These are phyloP conservation scores for Fusarium temperatum DNA, from an alignment of 2,329 filamentous ascomycete genomes.

Conservation along the genomic window DNA sequence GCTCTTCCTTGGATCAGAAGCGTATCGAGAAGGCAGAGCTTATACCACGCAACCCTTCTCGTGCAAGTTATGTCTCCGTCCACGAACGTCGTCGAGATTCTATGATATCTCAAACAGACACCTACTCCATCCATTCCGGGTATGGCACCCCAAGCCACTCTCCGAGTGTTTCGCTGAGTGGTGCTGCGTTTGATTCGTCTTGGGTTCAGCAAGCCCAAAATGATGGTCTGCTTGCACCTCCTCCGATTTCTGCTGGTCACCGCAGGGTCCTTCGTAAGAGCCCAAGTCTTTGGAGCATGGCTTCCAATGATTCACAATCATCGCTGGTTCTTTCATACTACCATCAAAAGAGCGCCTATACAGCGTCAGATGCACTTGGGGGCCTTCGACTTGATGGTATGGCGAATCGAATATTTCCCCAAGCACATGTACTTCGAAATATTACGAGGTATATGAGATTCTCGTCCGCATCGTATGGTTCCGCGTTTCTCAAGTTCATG, in stretches of 20 bases:
- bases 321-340: slow-evolving; percentile 62
- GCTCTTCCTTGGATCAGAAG: slow-evolving; percentile 7
- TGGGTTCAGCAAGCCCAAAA: slow-evolving; percentile 29
- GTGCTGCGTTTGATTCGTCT: slow-evolving; percentile 37
- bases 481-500: slow-evolving; percentile 69
- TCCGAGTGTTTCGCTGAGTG: slow-evolving; percentile 46
- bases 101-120: slow-evolving; percentile 64
- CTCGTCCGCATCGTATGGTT: slow-evolving; percentile 72
- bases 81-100: slow-evolving; percentile 63
- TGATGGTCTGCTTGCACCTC: slow-evolving; percentile 16
- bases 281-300: slow-evolving; percentile 69
- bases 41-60: slow-evolving; percentile 53
- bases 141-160: slow-evolving; percentile 57
- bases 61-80: slow-evolving; percentile 60
- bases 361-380: slow-evolving; percentile 57
- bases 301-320: slow-evolving; percentile 63
- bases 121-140: slow-evolving; percentile 60
- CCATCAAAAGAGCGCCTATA: slow-evolving; percentile 59
- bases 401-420: slow-evolving; percentile 67
- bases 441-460: slow-evolving; percentile 73
- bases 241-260: slow-evolving; percentile 36
- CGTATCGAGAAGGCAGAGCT: slow-evolving; percentile 40
- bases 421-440: slow-evolving; percentile 67
- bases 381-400: slow-evolving; percentile 61
- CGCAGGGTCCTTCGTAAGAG: slow-evolving; percentile 47